Percentiles rank a stretch among this genome's conserved stretches.
Conservation (phyloP, 140 eudicot genomes). For the Senecio squalidus region DNA sequence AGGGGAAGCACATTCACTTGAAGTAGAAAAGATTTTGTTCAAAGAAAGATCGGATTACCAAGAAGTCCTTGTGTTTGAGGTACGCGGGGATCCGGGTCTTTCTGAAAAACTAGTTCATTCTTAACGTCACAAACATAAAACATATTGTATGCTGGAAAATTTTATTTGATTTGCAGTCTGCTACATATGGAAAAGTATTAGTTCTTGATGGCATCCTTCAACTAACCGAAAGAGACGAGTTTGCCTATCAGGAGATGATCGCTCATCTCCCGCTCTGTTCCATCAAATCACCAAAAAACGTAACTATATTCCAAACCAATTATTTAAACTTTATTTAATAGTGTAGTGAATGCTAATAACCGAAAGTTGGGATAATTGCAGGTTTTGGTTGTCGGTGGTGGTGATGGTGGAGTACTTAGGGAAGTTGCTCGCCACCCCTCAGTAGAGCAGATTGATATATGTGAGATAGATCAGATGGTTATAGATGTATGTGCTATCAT, state of each 20-base stretch:
- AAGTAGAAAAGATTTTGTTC: conserved; percentile 65
- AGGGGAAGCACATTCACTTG: conserved; percentile 96
- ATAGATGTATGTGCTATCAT: conserved; percentile 67
- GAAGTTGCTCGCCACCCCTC: conserved; percentile 88
- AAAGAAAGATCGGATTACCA: conserved; percentile 74
- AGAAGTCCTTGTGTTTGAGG: conserved; percentile 93
- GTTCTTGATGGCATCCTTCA: conserved; percentile 97
- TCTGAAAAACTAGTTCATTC: neutral
- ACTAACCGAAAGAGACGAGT: conserved; percentile 88
- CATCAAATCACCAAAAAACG: conserved; percentile 79
- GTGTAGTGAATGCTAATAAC: neutral
- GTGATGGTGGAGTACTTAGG: conserved; percentile 97
- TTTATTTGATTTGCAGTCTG: conserved; percentile 50
- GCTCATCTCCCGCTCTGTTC: conserved; percentile 97
- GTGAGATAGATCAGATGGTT: conserved; percentile 96
- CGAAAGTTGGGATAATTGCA: conserved; percentile 25
- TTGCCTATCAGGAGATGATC: conserved; percentile 97
- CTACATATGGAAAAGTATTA: conserved; percentile 76
- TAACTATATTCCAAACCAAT: too few relatives aligned
- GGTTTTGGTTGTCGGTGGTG: conserved; percentile 97
- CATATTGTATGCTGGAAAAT: too few relatives aligned
- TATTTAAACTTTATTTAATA: neutral
- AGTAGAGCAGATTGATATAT: conserved; percentile 75
- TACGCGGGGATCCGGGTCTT: conserved; percentile 7
- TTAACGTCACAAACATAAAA: neutral